phyloP scores from a whole-genome alignment of 2,329 filamentous ascomycete genomes.

The Fusarium sp. region DNA sequence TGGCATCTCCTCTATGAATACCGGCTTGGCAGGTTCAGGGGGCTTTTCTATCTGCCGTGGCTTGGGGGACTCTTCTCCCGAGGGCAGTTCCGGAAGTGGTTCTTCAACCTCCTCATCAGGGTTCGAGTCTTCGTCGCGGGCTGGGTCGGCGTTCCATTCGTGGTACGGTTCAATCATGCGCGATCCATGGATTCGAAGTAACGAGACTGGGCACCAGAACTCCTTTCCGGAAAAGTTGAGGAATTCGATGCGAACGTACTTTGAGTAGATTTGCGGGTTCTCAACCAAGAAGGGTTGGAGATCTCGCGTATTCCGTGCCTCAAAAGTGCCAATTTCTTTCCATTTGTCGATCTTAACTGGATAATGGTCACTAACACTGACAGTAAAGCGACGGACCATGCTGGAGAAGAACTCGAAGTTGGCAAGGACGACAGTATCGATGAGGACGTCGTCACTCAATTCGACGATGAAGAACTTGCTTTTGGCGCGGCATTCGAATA shows the following conservation, averaged over 20 bases:
- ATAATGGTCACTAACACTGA: slow-evolving; percentile 95
- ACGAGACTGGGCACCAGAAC: slow-evolving; percentile 93
- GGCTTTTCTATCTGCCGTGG: slow-evolving; percentile 3
- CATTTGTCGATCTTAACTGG: slow-evolving; percentile 93
- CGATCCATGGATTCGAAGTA: slow-evolving; percentile 92
- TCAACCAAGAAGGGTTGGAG: slow-evolving; percentile 96
- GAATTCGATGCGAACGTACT: slow-evolving; percentile 93
- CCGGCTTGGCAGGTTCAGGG: not conserved
- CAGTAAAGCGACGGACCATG: slow-evolving; percentile 90
- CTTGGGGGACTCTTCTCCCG: slow-evolving; percentile 14
- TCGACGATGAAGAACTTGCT: slow-evolving; percentile 97
- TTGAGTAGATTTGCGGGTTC: slow-evolving; percentile 94
- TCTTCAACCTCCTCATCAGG: slow-evolving; percentile 36
- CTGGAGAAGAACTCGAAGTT: slow-evolving; percentile 99
- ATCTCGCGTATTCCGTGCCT: slow-evolving; percentile 91
- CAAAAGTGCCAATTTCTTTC: slow-evolving; percentile 88
- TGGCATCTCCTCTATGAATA: slow-evolving; percentile 10
- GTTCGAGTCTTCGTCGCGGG: slow-evolving; percentile 73
- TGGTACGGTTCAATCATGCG: slow-evolving; percentile 81
- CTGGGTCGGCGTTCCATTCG: slow-evolving; percentile 83
- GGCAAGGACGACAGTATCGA: slow-evolving; percentile 96
- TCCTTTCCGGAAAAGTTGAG: slow-evolving; percentile 95
- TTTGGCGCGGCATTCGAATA: slow-evolving; percentile 86
- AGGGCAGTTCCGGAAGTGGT: slow-evolving; percentile 14
- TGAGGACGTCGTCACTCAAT: slow-evolving; percentile 85